Conservation (phyloP, 805 yeast genomes). For the Saccharomycopsis amapae region DNA sequence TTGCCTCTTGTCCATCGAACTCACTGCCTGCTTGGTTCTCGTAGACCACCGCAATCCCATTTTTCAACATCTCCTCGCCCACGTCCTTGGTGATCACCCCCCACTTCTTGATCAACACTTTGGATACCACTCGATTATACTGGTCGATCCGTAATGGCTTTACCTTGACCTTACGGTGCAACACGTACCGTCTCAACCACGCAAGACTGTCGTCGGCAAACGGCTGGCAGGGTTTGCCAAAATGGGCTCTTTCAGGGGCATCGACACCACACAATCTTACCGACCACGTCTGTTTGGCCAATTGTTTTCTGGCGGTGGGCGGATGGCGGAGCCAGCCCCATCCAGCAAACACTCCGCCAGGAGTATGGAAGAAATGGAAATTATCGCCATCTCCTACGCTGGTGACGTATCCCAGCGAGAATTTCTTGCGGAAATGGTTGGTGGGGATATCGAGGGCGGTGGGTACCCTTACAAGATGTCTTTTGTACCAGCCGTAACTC, state of each 20-base stretch:
- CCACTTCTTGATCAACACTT: slow-evolving; percentile 48
- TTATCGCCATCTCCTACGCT: slow-evolving; percentile 96
- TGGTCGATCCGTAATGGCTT: slow-evolving; percentile 82
- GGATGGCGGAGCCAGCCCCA: slow-evolving; percentile 84
- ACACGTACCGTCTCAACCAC: slow-evolving; percentile 63
- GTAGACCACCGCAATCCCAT: slow-evolving; percentile 82
- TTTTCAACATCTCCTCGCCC: slow-evolving; percentile 76
- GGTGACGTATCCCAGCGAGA: slow-evolving; percentile 67
- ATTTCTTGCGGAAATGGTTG: slow-evolving; percentile 35
- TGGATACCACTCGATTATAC: slow-evolving; percentile 81
- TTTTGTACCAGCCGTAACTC: slow-evolving; percentile 37
- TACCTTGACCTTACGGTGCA: slow-evolving; percentile 63
- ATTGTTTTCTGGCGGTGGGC: slow-evolving; percentile 23
- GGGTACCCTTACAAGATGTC: slow-evolving; percentile 43
- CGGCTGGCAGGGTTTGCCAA: slow-evolving; percentile 90
- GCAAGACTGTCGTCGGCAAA: slow-evolving; percentile 72
- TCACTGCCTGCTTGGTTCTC: slow-evolving; percentile 79
- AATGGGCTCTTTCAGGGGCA: slow-evolving; percentile 94
- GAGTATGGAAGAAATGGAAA: slow-evolving; percentile 86
- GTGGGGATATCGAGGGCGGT: slow-evolving; percentile 46
- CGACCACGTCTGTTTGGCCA: slow-evolving; percentile 62
- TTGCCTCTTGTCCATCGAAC: slow-evolving; percentile 67
- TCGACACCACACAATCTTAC: slow-evolving; percentile 88
- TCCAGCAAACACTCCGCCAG: slow-evolving; percentile 82
- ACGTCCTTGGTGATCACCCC: slow-evolving; percentile 63